These are phyloP conservation scores for Apiospora sp. DNA, from an alignment of 2,329 filamentous ascomycete species.

Conservation along the genomic window DNA sequence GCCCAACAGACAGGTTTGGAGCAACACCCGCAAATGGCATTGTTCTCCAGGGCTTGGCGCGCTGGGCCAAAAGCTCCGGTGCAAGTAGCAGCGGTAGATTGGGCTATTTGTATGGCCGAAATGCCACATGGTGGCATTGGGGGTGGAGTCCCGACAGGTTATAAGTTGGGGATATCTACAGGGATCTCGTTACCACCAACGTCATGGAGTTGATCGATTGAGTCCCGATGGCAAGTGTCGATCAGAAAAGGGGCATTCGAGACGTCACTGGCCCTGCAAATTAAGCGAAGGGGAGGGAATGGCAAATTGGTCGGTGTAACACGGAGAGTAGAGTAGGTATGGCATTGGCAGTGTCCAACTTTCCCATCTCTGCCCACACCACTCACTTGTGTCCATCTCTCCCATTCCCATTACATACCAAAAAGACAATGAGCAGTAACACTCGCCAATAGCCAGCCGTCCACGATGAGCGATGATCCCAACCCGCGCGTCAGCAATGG, in stretches of 20 bases:
- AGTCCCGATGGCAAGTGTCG: background rate
- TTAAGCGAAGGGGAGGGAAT: background rate
- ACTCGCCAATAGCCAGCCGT: background rate
- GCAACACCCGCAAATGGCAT: background rate
- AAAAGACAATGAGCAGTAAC: background rate
- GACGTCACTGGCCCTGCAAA: background rate
- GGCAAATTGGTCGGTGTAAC: background rate
- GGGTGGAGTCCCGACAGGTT: background rate
- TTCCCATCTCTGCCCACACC: background rate
- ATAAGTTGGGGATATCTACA: constrained; percentile 14
- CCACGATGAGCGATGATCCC: constrained; percentile 22
- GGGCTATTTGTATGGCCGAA: background rate
- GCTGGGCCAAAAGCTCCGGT: constrained; percentile 10
- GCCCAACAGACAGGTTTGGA: background rate
- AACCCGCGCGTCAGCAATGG: constrained; percentile 32
- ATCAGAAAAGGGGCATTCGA: background rate
- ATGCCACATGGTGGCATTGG: background rate
- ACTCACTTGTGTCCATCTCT: background rate
- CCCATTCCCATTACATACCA: background rate
- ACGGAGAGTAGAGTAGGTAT: background rate
- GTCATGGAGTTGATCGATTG: background rate
- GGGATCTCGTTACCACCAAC: background rate
- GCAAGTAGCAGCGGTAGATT: background rate
- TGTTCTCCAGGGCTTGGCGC: background rate
- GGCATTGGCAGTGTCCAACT: background rate